Conservation (phyloP, 371 early-diverging fungal genomes). For the Rhizomucor pusillus region DNA sequence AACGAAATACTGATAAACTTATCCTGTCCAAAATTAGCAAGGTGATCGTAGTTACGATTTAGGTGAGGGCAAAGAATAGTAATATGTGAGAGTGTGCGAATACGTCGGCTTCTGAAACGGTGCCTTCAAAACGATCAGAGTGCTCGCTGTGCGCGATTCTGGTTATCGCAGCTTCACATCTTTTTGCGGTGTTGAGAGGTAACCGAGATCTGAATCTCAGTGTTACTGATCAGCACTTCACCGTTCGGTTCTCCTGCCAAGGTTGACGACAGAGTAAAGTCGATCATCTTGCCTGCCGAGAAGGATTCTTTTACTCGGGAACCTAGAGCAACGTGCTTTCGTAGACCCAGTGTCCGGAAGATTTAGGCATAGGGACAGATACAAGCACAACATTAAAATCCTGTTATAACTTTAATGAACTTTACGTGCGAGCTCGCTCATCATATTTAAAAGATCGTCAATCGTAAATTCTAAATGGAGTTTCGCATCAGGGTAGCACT, state of each 20-base stretch:
- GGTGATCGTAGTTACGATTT: no score
- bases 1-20: no score
- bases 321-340: conserved; percentile 4
- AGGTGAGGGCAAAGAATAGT: no score
- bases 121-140: no score
- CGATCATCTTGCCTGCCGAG: conserved; percentile 1
- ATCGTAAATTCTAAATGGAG: conserved; percentile 85
- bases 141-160: no score
- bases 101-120: no score
- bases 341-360: conserved; percentile 9
- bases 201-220: no score
- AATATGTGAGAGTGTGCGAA: no score
- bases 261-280: neutral
- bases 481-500: conserved; percentile 86
- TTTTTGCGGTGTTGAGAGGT: no score
- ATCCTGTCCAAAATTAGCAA: no score
- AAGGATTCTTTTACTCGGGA: neutral
- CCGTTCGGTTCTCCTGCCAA: neutral
- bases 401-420: conserved; percentile 29
- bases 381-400: conserved; percentile 2
- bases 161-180: no score
- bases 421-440: conserved; percentile 63
- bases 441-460: conserved; percentile 73
- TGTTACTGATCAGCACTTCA: no score
- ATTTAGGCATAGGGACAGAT: conserved; percentile 8